phyloP scores from a whole-genome alignment of 192 early-diverging fungal species.

The Linnemannia exigua region DNA sequence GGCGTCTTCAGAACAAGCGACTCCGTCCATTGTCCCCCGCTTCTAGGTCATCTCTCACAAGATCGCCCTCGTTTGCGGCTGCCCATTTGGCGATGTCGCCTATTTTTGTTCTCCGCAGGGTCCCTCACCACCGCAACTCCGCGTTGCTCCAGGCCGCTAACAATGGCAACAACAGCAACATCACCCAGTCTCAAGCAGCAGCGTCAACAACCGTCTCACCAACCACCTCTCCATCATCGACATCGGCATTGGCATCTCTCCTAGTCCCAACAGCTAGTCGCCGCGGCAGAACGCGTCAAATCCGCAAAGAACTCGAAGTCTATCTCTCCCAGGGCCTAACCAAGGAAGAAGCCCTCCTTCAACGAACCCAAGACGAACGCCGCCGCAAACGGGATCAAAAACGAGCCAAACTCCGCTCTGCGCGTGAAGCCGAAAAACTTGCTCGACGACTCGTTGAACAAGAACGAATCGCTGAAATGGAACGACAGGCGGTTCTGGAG shows the following conservation, averaged over 20 bases:
- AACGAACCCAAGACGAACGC: conserved; percentile 13
- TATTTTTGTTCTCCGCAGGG: neutral
- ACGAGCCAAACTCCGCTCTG: neutral
- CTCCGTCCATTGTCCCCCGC: neutral
- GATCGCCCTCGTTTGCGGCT: neutral
- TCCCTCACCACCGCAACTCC: neutral
- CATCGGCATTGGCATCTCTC: neutral
- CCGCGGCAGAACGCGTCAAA: conserved; percentile 27
- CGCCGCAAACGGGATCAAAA: neutral
- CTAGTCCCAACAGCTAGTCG: conserved; percentile 7
- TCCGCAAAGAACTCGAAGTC: conserved; percentile 34
- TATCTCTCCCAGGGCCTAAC: conserved; percentile 30
- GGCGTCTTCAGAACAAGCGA: conserved; percentile 25
- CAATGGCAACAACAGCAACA: conserved; percentile 4
- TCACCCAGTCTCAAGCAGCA: neutral
- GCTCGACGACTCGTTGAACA: neutral
- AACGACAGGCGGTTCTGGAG: neutral
- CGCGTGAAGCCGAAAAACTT: neutral
- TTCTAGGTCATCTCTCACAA: neutral
- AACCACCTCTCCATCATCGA: neutral
- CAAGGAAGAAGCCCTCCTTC: conserved; percentile 25
- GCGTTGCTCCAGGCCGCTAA: neutral
- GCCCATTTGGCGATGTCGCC: neutral
- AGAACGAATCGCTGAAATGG: neutral
- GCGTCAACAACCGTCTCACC: neutral